Conservation (phyloP, 2,329 filamentous ascomycete genomes). For the Trichophyton verrucosum region DNA sequence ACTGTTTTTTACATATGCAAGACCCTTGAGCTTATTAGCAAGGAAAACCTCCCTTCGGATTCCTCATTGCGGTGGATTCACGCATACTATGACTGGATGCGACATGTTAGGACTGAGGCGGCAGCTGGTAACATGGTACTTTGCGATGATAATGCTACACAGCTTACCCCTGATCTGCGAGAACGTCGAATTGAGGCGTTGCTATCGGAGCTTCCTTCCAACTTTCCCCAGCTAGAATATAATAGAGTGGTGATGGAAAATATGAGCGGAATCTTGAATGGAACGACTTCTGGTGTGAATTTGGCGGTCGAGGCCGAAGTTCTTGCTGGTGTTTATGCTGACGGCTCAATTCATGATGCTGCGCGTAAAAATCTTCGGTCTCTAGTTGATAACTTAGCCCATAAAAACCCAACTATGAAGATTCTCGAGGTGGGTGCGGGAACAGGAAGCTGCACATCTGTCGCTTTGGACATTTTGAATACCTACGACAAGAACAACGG, state of each 20-base stretch:
- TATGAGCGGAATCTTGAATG: background rate
- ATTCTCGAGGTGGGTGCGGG: conserved; percentile 10
- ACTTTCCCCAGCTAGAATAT: background rate
- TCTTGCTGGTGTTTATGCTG: background rate
- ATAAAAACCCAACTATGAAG: conserved; percentile 5
- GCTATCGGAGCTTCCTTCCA: background rate
- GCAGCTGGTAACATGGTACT: background rate
- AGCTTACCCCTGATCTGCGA: background rate
- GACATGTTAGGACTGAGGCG: background rate
- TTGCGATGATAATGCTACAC: background rate
- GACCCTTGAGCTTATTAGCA: background rate
- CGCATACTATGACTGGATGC: background rate
- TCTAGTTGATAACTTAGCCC: background rate
- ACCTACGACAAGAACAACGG: background rate
- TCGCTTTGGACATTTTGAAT: background rate
- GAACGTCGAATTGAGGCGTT: background rate
- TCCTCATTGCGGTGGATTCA: background rate
- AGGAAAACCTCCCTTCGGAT: background rate
- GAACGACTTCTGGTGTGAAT: background rate
- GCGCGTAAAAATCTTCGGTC: background rate
- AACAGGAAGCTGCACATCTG: conserved; percentile 2
- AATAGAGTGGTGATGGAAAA: background rate
- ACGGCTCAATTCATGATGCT: background rate
- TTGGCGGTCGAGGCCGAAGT: background rate
- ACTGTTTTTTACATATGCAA: background rate